phyloP scores from a whole-genome alignment of 2,329 filamentous ascomycete genomes.

The Cercospora citrullina region DNA sequence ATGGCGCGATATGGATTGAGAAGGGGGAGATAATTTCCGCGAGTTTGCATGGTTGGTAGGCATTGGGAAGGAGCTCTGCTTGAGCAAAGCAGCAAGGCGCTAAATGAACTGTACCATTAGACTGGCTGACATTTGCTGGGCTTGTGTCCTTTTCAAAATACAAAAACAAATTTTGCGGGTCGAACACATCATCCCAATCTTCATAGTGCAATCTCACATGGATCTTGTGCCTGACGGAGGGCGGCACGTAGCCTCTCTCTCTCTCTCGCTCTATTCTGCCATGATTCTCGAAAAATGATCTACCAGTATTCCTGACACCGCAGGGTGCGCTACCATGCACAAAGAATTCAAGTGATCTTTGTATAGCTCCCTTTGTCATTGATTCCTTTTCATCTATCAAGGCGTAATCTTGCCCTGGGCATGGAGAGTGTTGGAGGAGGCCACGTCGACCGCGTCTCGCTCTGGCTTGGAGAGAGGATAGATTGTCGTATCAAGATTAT shows the following conservation, averaged over 20 bases:
- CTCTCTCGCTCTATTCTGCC: no score
- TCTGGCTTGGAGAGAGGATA: no score
- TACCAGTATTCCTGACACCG: no score
- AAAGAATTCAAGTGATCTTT: neutral
- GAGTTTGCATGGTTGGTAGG: no score
- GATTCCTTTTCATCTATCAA: neutral
- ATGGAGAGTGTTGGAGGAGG: no score
- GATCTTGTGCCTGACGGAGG: neutral
- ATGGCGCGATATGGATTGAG: neutral
- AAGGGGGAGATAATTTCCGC: no score
- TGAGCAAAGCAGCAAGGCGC: neutral
- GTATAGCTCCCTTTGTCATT: neutral
- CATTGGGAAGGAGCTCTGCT: neutral
- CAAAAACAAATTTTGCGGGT: neutral
- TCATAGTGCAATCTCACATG: neutral
- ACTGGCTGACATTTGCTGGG: neutral
- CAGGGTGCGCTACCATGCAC: no score
- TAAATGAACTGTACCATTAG: neutral
- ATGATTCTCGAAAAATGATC: no score
- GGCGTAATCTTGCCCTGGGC: no score
- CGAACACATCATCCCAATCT: neutral
- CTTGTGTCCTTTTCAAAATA: neutral
- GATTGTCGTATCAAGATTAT: no score
- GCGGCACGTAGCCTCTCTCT: no score
- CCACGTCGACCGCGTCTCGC: no score